Evolutionary conservation across 345 rosid genomes (phyloP).

Genomic region (Erodium maritimum): DNA sequence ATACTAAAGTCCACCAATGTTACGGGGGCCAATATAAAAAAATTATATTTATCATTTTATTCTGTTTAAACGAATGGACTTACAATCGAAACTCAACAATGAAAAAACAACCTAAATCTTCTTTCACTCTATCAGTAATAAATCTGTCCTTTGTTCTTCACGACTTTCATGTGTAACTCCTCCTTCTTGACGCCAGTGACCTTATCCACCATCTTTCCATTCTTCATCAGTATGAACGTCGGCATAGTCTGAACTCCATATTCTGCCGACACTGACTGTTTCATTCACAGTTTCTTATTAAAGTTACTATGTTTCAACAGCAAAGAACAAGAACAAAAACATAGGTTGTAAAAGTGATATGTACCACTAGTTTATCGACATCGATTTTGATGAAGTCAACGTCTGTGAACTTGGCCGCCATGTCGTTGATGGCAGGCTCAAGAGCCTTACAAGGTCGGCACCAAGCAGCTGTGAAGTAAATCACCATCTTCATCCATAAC

Average conservation of each 20-base stretch:
- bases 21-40: too few relatives aligned
- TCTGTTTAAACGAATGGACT: not conserved
- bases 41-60: too few relatives aligned
- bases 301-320: not conserved
- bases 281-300: not conserved
- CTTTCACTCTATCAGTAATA: not conserved
- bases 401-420: conserved; percentile 41
- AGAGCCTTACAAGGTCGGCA: conserved; percentile 60
- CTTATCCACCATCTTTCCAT: conserved; percentile 45
- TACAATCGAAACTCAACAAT: not conserved
- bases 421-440: conserved; percentile 41
- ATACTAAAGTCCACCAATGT: too few relatives aligned
- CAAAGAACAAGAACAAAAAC: not conserved
- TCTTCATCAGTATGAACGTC: conserved; percentile 47
- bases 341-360: not conserved
- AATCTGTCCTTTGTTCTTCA: conserved; percentile 17
- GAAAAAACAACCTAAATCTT: too few relatives aligned
- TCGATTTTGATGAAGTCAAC: conserved; percentile 67
- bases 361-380: conserved; percentile 45
- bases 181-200: conserved; percentile 41
- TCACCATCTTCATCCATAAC: conserved; percentile 31
- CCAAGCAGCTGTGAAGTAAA: conserved; percentile 70
- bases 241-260: conserved; percentile 37
- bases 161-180: conserved; percentile 47
- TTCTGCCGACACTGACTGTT: conserved; percentile 39